Conservation (phyloP, 495 filamentous ascomycete genomes). For the Lichenothelia convexa region DNA sequence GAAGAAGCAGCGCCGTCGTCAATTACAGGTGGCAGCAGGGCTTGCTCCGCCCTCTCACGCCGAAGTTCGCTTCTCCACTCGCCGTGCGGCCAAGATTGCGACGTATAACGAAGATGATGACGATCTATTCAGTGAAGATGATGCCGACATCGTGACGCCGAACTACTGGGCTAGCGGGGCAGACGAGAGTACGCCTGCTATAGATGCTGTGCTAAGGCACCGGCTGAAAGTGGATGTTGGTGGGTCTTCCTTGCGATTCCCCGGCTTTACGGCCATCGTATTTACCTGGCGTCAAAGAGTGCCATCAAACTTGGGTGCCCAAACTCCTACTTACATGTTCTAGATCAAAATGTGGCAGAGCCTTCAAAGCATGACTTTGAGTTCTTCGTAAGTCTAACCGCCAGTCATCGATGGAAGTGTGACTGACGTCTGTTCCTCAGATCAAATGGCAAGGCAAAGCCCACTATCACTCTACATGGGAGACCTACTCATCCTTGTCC, state of each 20-base stretch:
- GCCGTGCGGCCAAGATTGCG: conserved; percentile 67
- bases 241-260: conserved; percentile 11
- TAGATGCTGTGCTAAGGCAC: conserved; percentile 81
- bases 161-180: conserved; percentile 43
- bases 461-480: conserved; percentile 91
- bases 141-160: conserved; percentile 28
- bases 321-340: too few relatives aligned
- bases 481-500: conserved; percentile 48
- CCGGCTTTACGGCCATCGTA: conserved; percentile 1
- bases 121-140: conserved; percentile 24
- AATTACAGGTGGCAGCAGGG: conserved; percentile 37
- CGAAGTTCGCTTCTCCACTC: conserved; percentile 78
- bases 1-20: conserved; percentile 55
- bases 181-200: conserved; percentile 37
- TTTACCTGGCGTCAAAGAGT: too few relatives aligned
- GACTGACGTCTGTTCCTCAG: conserved; percentile 11
- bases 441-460: conserved; percentile 97
- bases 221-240: conserved; percentile 51
- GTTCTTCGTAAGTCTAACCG: conserved; percentile 40
- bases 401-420: background rate
- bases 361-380: conserved; percentile 65
- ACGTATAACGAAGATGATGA: conserved; percentile 73
- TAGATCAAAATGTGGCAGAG: conserved; percentile 24
- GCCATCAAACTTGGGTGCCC: too few relatives aligned
- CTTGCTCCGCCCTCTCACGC: conserved; percentile 38